Evolutionary conservation across 2,329 filamentous ascomycete species (phyloP).

Genomic region (Alternaria brassicae): DNA sequence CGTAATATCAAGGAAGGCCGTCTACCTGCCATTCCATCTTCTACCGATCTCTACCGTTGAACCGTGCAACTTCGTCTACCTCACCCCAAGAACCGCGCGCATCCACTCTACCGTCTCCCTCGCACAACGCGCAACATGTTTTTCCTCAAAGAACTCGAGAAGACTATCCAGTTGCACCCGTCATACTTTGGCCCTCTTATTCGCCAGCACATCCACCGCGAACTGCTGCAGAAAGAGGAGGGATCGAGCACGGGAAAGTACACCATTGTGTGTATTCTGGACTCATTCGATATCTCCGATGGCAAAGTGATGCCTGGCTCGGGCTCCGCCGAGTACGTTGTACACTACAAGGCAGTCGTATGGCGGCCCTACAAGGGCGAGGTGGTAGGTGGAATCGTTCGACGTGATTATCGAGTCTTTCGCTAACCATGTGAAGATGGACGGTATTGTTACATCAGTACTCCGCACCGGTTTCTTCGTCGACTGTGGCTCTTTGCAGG

Average conservation of each 20-base stretch:
- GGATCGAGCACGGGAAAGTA: constrained; percentile 94
- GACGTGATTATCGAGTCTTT: background rate
- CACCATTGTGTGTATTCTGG: constrained; percentile 98
- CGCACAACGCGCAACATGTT: constrained; percentile 71
- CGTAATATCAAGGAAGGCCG: constrained; percentile 28
- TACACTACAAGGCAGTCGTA: constrained; percentile 93
- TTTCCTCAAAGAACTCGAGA: constrained; percentile 96
- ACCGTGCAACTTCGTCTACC: constrained; percentile 23
- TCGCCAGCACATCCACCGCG: constrained; percentile 86
- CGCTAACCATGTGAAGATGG: constrained; percentile 68
- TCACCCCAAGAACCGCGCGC: constrained; percentile 14
- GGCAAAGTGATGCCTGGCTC: constrained; percentile 91
- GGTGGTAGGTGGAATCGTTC: constrained; percentile 70
- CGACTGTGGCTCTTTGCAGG: constrained; percentile 76
- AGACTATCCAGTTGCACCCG: constrained; percentile 91
- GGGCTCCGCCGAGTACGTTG: constrained; percentile 91
- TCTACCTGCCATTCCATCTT: constrained; percentile 11
- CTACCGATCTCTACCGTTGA: constrained; percentile 11
- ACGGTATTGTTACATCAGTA: constrained; percentile 90
- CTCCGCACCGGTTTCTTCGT: constrained; percentile 93
- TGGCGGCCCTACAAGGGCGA: constrained; percentile 99
- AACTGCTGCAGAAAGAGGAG: constrained; percentile 91
- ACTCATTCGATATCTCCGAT: constrained; percentile 92
- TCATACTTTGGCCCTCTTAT: constrained; percentile 97
- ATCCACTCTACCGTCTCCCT: constrained; percentile 12